Conservation (phyloP, 768 basidiomycete genomes). For the Pleurotus eryngii region DNA sequence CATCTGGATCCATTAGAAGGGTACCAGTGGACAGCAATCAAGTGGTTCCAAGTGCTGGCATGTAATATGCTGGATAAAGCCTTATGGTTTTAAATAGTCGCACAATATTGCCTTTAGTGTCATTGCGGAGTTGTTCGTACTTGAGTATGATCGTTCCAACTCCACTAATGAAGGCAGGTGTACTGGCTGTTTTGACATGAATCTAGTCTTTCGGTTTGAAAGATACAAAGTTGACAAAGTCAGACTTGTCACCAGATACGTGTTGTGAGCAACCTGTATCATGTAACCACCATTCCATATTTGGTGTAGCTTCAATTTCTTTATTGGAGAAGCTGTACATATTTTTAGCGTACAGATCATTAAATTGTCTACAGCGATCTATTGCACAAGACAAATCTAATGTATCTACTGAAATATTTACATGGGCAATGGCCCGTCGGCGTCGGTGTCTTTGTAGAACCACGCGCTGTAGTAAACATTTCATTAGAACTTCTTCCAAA, state of each 20-base stretch:
- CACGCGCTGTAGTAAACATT: too few species aligned
- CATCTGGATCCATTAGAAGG: neutral
- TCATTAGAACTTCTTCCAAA: too few species aligned
- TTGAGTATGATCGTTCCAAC: neutral
- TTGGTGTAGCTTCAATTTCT: too few species aligned
- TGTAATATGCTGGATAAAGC: neutral
- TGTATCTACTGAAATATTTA: too few species aligned
- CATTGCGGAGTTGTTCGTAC: neutral
- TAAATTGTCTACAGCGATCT: too few species aligned
- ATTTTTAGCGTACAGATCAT: too few species aligned
- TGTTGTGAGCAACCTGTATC: neutral
- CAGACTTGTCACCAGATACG: slow-evolving; percentile 14
- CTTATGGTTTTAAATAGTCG: neutral
- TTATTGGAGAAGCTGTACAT: too few species aligned
- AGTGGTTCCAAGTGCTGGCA: neutral
- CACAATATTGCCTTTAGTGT: neutral
- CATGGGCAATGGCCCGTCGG: too few species aligned
- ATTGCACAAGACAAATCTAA: too few species aligned
- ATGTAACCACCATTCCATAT: neutral
- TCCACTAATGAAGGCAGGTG: neutral
- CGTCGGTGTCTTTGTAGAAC: too few species aligned
- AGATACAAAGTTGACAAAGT: neutral
- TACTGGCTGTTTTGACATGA: neutral
- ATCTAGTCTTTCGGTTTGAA: neutral
- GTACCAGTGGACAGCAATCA: neutral